Conservation (phyloP, 352 stramenopile species). For the Phytophthora sp. region DNA sequence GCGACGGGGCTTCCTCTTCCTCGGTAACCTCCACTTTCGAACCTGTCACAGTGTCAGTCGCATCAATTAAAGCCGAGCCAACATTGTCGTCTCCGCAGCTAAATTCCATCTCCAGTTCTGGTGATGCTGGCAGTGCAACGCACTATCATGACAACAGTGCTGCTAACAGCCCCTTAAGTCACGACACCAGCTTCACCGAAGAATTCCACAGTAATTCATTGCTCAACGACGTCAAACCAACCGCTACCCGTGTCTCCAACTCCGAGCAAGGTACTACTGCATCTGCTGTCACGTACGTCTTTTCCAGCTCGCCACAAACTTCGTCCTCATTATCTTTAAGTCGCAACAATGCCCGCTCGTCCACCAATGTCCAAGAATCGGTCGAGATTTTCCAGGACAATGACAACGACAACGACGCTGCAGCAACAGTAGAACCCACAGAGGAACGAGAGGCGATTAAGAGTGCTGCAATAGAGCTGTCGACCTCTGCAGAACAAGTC, state of each 20-base stretch:
- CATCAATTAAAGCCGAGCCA: too few species aligned
- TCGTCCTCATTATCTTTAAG: neutral
- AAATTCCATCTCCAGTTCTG: too few species aligned
- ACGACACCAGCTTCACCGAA: neutral
- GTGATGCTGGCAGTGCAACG: too few species aligned
- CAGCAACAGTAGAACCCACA: conserved; percentile 1
- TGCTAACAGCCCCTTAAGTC: neutral
- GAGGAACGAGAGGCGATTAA: conserved; percentile 7
- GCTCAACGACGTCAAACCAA: neutral
- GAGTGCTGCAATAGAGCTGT: conserved; percentile 8
- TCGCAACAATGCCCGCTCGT: neutral
- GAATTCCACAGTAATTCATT: neutral
- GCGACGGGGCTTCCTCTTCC: neutral
- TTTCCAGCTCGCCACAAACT: neutral
- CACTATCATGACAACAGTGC: neutral
- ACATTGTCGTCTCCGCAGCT: too few species aligned
- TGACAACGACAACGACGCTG: neutral
- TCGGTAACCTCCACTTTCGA: neutral
- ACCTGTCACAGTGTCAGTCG: neutral
- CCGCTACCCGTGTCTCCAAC: neutral
- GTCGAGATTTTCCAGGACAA: neutral
- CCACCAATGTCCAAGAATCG: neutral
- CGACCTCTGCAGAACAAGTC: conserved; percentile 4
- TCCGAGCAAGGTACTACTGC: neutral
- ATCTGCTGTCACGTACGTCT: neutral